Percentiles rank a stretch among this genome's conserved stretches.
These are phyloP conservation scores for Ceratocystis harringtonii DNA, from an alignment of 2,329 filamentous ascomycete species.

Conservation along the genomic window DNA sequence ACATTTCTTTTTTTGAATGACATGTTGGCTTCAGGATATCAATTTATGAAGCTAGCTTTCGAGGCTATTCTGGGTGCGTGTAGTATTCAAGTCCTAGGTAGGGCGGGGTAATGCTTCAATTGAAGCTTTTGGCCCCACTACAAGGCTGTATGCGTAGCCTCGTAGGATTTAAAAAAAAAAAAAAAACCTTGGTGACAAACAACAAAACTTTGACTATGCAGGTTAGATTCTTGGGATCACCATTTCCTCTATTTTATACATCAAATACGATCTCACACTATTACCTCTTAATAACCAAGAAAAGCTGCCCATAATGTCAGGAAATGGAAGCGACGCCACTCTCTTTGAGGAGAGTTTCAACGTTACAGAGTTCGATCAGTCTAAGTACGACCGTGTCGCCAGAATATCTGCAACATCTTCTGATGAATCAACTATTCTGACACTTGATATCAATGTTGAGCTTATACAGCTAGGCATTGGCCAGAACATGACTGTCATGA, in stretches of 20 bases:
- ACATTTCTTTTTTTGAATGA: conserved; percentile 44
- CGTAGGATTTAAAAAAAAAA: not conserved
- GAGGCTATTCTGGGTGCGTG: not conserved
- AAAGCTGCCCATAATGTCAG: conserved; percentile 27
- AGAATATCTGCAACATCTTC: conserved; percentile 64
- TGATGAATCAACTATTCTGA: conserved; percentile 61
- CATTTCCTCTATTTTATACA: not conserved
- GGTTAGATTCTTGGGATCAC: not conserved
- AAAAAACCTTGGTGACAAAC: not conserved
- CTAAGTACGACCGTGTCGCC: conserved; percentile 90
- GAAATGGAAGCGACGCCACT: conserved; percentile 64
- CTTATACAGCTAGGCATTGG: conserved; percentile 41
- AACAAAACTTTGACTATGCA: not conserved
- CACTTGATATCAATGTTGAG: conserved; percentile 87
- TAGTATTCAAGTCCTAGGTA: not conserved
- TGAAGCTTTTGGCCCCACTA: conserved; percentile 7
- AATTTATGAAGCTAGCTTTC: not conserved
- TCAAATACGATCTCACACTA: not conserved
- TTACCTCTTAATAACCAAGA: not conserved
- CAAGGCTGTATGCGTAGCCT: conserved; percentile 11
- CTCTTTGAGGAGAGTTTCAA: conserved; percentile 90
- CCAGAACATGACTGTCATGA: conserved; percentile 63
- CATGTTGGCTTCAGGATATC: conserved; percentile 28
- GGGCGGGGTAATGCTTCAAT: conserved; percentile 9
- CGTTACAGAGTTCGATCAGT: conserved; percentile 60